Conservation (phyloP, 2,329 filamentous ascomycete species). For the Neofusicoccum laricinum region DNA sequence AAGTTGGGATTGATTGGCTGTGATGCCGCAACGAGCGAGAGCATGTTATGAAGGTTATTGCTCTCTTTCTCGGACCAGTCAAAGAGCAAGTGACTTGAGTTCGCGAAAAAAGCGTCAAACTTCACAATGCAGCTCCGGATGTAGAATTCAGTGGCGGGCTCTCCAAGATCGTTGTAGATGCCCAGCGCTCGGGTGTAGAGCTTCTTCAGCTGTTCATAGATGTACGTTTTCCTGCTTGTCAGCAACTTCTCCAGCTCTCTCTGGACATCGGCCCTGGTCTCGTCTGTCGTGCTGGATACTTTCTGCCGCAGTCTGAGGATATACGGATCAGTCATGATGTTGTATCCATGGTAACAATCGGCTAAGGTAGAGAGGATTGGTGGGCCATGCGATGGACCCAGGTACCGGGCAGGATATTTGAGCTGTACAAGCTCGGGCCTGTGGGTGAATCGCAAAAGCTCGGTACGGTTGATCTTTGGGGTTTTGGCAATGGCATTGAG, state of each 20-base stretch:
- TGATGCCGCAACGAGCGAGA: neutral
- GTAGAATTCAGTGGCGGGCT: conserved; percentile 38
- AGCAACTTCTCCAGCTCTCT: conserved; percentile 1
- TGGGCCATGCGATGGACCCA: conserved; percentile 3
- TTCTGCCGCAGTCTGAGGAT: conserved; percentile 31
- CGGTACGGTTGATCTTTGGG: conserved; percentile 65
- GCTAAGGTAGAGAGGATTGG: conserved; percentile 22
- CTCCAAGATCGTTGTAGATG: conserved; percentile 39
- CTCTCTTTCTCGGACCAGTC: conserved; percentile 32
- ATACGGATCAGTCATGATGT: conserved; percentile 41
- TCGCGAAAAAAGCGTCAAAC: neutral
- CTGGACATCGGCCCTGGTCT: conserved; percentile 18
- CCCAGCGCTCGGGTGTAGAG: conserved; percentile 32
- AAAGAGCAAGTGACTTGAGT: neutral
- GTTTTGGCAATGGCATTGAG: conserved; percentile 68
- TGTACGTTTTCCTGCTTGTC: conserved; percentile 36
- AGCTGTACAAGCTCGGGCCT: conserved; percentile 56
- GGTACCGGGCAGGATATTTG: neutral
- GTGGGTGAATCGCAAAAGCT: conserved; percentile 67
- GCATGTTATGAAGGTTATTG: conserved; percentile 27
- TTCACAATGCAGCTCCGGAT: conserved; percentile 32
- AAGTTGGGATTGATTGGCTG: neutral
- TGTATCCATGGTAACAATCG: conserved; percentile 24
- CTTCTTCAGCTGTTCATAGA: conserved; percentile 35
- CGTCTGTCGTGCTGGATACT: conserved; percentile 24